Base-by-base conservation (phyloP, 2,329 filamentous ascomycete species). In the Cadophora sp. region DNA sequence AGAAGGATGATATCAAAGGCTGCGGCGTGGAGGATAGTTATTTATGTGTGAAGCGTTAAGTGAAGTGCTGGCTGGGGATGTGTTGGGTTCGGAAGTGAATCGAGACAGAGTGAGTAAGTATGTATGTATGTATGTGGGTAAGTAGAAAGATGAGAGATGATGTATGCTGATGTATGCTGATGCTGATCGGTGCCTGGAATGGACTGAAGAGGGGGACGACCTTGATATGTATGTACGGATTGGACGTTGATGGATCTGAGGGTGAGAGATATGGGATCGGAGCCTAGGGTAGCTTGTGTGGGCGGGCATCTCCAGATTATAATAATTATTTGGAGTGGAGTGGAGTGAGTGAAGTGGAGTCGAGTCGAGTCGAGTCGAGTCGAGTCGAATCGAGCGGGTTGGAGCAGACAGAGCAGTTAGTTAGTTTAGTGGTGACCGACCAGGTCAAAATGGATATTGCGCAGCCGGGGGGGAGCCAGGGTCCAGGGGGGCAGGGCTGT, bases 211-310 rank as follows among this genome's bases (percentile, higher is more conserved):
- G 40, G 55, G 53, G 37, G 40, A 65, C 26, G 53, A 37, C 27
- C 51, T 65, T 58, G 63, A 65, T 59, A 65, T 59, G 63, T 59
- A 65, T 59, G 63, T 65, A 50, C 43, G 63, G 46, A 64, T 29
- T 26, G 12, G 34, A 22, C 29, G 59, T 26, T 4, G 34, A 22
- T 27, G 59, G 61, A 53, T 26, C 14, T 56, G 62, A 64, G 50
- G 46, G n/a, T 40, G 62, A 27, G 22, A 64, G 53, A 59, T 65
- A 64, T 64, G 29, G 34, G 31, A 59, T 64, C 31, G 34, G 31
- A n/a, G 16, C 3, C 11, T 48, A 22, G 43, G 19, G 19, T 62
- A 29, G 59, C 40, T 50, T 37, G 40, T 63, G 62, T 65, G 64
- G 58, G 27, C 66, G 64, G 58, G 27, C 53, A 62, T 40, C 40